These are phyloP conservation scores for Pisolithus sp. DNA, from an alignment of 768 basidiomycete species.

Conservation along the genomic window DNA sequence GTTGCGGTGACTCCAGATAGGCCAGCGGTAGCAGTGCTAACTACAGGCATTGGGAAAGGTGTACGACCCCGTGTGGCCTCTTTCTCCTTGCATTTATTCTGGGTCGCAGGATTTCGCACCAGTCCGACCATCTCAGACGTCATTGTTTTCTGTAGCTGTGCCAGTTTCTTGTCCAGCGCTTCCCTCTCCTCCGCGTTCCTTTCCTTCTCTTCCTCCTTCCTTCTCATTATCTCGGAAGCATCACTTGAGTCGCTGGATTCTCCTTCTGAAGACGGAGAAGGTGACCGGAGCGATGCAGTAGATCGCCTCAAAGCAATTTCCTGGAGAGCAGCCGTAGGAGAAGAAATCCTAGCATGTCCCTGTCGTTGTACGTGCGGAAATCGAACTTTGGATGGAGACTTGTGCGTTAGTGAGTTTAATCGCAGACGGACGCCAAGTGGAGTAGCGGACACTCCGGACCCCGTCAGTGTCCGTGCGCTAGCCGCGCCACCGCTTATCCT, in stretches of 20 bases:
- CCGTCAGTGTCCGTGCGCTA: slow-evolving; percentile 23
- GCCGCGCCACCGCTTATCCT: neutral
- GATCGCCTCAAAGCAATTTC: slow-evolving; percentile 25
- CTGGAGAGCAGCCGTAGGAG: slow-evolving; percentile 69
- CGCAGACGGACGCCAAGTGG: slow-evolving; percentile 66
- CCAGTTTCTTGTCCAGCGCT: slow-evolving; percentile 58
- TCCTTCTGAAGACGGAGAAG: slow-evolving; percentile 48
- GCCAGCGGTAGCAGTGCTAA: slow-evolving; percentile 5
- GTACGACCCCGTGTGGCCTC: slow-evolving; percentile 41
- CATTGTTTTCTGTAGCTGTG: slow-evolving; percentile 64
- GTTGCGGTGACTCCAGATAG: slow-evolving; percentile 8
- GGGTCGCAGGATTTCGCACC: slow-evolving; percentile 35
- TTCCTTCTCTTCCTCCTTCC: slow-evolving; percentile 65
- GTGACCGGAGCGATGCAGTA: slow-evolving; percentile 31
- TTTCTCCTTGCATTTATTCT: slow-evolving; percentile 32
- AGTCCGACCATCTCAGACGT: slow-evolving; percentile 69
- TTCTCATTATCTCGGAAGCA: slow-evolving; percentile 47
- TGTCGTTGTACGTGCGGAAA: neutral
- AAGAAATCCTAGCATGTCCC: slow-evolving; percentile 42
- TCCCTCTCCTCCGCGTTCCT: slow-evolving; percentile 62
- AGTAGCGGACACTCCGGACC: slow-evolving; percentile 42
- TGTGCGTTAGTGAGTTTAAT: slow-evolving; percentile 58
- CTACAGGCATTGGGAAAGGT: slow-evolving; percentile 8
- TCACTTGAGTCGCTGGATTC: slow-evolving; percentile 52
- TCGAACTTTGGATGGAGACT: slow-evolving; percentile 35